Evolutionary conservation across 1,284 basidiomycete genomes (phyloP).

Genomic region (Lignosus rhinocerotis): DNA sequence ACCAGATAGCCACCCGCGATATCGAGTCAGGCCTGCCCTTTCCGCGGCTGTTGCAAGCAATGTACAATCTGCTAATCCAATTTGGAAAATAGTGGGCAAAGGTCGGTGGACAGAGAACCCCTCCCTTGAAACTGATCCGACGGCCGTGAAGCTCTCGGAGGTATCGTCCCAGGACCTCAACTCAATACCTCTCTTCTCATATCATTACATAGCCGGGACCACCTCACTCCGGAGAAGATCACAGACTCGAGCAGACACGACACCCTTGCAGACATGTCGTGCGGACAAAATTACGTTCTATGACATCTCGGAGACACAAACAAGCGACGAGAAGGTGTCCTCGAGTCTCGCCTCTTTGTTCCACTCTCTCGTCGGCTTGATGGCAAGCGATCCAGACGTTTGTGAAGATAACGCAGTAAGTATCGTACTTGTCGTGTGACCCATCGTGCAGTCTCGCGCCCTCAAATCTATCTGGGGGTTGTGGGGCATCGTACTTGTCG

Average conservation of each 20-base stretch:
- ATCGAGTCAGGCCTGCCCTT: not conserved
- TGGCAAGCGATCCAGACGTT: not conserved
- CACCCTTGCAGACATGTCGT: too few relatives aligned
- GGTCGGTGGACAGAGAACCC: not conserved
- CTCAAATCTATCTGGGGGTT: too few relatives aligned
- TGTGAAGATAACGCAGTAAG: not conserved
- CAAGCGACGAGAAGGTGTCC: not conserved
- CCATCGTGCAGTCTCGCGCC: not conserved
- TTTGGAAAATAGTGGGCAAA: not conserved
- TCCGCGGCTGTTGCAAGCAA: not conserved
- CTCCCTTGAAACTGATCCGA: constrained; percentile 1
- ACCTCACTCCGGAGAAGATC: not conserved
- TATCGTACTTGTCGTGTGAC: not conserved
- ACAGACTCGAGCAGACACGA: too few relatives aligned
- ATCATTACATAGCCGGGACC: not conserved
- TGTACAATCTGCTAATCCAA: not conserved
- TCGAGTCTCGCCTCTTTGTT: not conserved
- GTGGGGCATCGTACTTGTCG: constrained; percentile 6
- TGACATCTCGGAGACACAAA: too few relatives aligned
- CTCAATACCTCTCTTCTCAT: not conserved
- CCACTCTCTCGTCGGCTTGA: not conserved
- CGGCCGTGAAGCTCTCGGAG: not conserved
- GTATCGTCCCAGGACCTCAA: not conserved
- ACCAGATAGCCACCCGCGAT: not conserved
- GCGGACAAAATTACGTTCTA: too few relatives aligned